These are phyloP conservation scores for Boletellus ananiceps DNA, from an alignment of 768 basidiomycete genomes.

Conservation along the genomic window DNA sequence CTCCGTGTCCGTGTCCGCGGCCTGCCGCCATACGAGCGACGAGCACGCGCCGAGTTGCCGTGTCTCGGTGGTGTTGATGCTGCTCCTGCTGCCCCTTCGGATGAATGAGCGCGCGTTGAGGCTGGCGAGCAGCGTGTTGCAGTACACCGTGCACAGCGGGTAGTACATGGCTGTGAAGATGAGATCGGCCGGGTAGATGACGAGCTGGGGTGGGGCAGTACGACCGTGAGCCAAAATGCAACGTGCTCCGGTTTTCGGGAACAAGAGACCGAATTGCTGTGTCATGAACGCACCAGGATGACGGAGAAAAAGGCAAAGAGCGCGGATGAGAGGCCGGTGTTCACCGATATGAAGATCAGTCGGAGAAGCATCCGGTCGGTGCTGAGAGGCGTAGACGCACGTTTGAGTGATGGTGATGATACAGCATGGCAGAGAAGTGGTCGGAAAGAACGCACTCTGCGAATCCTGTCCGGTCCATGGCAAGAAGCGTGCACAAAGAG, in stretches of 20 bases:
- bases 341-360: conserved; percentile 24
- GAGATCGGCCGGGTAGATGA: conserved; percentile 22
- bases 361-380: conserved; percentile 24
- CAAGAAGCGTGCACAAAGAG: conserved; percentile 19
- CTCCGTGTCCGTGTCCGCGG: background rate
- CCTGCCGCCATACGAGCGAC: conserved; percentile 9
- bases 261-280: background rate
- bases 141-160: conserved; percentile 31
- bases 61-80: background rate
- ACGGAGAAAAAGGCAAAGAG: conserved; percentile 20
- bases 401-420: background rate
- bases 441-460: conserved; percentile 9
- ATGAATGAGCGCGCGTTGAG: conserved; percentile 25
- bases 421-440: background rate
- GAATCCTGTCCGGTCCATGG: conserved; percentile 23
- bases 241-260: no score
- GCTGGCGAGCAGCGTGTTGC: conserved; percentile 32
- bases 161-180: conserved; percentile 25
- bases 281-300: conserved; percentile 14
- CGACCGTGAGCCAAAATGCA: no score
- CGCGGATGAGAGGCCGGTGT: conserved; percentile 23
- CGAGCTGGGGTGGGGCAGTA: conserved; percentile 8
- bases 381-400: conserved; percentile 8
- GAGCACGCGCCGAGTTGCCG: background rate
- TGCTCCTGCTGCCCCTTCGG: background rate